Percentiles rank a stretch among this genome's conserved stretches.
phyloP scores from a whole-genome alignment of 257 asterid species.

The Scutellaria galericulata region DNA sequence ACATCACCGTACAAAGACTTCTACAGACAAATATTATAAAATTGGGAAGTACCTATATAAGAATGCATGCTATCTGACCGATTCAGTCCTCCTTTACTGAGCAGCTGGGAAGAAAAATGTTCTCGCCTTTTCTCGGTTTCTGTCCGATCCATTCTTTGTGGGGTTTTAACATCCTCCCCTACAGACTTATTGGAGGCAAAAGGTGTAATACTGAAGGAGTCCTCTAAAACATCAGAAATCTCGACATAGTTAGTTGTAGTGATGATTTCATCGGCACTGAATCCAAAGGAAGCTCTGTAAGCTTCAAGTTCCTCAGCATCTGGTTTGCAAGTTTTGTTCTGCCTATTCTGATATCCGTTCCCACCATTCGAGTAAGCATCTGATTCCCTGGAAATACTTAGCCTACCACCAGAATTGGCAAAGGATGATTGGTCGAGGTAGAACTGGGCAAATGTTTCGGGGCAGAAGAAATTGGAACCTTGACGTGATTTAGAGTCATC shows the following conservation, averaged over 20 bases:
- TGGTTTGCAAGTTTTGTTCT: conserved; percentile 66
- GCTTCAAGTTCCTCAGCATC: conserved; percentile 96
- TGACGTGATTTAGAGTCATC: conserved; percentile 61
- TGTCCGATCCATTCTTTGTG: conserved; percentile 43
- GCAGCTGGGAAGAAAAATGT: conserved; percentile 45
- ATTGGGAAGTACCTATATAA: conserved; percentile 23
- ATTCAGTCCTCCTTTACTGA: conserved; percentile 48
- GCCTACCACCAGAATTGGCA: conserved; percentile 88
- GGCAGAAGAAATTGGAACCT: conserved; percentile 96
- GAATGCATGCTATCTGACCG: conserved; percentile 42
- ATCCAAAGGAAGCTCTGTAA: conserved; percentile 96
- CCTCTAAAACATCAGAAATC: conserved; percentile 79
- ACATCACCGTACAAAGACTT: conserved; percentile 7
- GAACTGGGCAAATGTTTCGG: conserved; percentile 97
- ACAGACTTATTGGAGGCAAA: conserved; percentile 47
- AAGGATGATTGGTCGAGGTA: conserved; percentile 83
- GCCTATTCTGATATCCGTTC: conserved; percentile 71
- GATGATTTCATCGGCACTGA: conserved; percentile 97
- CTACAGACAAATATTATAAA: conserved; percentile 14
- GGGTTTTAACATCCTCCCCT: conserved; percentile 47
- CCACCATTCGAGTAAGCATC: conserved; percentile 76
- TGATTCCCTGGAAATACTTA: conserved; percentile 87
- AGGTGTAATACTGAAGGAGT: conserved; percentile 74
- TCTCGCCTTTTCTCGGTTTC: conserved; percentile 42
- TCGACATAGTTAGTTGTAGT: conserved; percentile 86